Percentiles rank a stretch among this genome's conserved stretches.
phyloP scores from a whole-genome alignment of 2,329 filamentous ascomycete genomes.

The Ophiostoma triangulosporum region DNA sequence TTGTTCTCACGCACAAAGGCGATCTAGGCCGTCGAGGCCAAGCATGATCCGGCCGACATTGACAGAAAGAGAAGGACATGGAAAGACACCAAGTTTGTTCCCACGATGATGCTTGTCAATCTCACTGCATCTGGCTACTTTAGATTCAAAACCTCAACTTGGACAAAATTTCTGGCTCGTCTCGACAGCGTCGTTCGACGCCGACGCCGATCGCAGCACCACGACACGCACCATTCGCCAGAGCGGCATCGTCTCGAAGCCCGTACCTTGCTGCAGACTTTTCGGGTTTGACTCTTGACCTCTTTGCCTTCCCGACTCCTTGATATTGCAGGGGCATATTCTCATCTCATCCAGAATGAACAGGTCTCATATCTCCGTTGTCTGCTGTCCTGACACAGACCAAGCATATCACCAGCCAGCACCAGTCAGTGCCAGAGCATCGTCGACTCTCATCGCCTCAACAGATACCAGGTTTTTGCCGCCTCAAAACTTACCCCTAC shows the following conservation, averaged over 20 bases:
- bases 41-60: neutral
- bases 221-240: neutral
- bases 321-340: conserved; percentile 1
- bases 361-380: conserved; percentile 1
- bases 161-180: neutral
- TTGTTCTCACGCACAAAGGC: conserved; percentile 79
- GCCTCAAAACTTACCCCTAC: neutral
- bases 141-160: neutral
- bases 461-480: neutral
- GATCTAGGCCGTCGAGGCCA: conserved; percentile 34
- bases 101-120: neutral
- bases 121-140: conserved; percentile 1
- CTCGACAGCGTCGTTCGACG: neutral
- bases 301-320: neutral
- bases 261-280: neutral
- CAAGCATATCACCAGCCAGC: neutral
- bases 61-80: neutral
- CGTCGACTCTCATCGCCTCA: neutral
- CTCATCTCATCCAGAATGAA: conserved; percentile 8
- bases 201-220: neutral
- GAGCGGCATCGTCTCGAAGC: neutral
- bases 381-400: neutral
- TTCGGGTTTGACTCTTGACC: conserved; percentile 1
- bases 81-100: neutral
- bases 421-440: neutral